A percentile compares a stretch with the other conserved stretches of the same genome.
Conservation (phyloP, 2,329 filamentous ascomycete genomes). For the Cladosporium halotolerans region DNA sequence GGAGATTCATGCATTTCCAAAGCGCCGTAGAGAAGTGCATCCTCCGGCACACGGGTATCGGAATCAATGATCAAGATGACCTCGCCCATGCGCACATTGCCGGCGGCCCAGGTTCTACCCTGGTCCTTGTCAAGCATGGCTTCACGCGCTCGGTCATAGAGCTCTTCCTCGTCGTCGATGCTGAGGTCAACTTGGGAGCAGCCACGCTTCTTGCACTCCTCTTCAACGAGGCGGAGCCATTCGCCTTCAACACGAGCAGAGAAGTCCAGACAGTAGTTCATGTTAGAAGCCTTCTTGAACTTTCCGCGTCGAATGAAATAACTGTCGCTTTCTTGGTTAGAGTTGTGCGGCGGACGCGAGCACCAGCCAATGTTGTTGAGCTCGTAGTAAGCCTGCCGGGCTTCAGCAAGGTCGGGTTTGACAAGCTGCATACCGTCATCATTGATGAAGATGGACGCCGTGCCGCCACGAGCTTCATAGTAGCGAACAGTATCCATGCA, state of each 20-base stretch:
- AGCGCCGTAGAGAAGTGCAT: slow-evolving; percentile 64
- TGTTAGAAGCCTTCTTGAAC: slow-evolving; percentile 54
- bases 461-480: slow-evolving; percentile 71
- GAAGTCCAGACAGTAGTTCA: slow-evolving; percentile 12
- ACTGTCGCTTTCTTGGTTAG: slow-evolving; percentile 29
- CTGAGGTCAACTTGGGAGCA: slow-evolving; percentile 6
- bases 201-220: slow-evolving; percentile 4
- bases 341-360: slow-evolving; percentile 46
- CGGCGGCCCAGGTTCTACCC: slow-evolving; percentile 53
- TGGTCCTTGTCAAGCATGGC: slow-evolving; percentile 9
- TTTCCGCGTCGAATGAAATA: slow-evolving; percentile 52
- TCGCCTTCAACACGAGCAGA: slow-evolving; percentile 10
- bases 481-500: slow-evolving; percentile 72
- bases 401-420: slow-evolving; percentile 39
- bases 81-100: slow-evolving; percentile 56
- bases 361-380: slow-evolving; percentile 47
- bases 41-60: slow-evolving; percentile 61
- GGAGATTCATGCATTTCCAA: slow-evolving; percentile 65
- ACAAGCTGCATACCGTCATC: slow-evolving; percentile 68
- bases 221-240: slow-evolving; percentile 6
- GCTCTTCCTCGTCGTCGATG: slow-evolving; percentile 9
- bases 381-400: slow-evolving; percentile 43
- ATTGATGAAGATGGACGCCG: slow-evolving; percentile 70
- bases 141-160: slow-evolving; percentile 10
- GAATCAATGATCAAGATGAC: slow-evolving; percentile 63